These are phyloP conservation scores for Globomyces pollinis-pini DNA, from an alignment of 192 early-diverging fungal genomes.

Conservation along the genomic window DNA sequence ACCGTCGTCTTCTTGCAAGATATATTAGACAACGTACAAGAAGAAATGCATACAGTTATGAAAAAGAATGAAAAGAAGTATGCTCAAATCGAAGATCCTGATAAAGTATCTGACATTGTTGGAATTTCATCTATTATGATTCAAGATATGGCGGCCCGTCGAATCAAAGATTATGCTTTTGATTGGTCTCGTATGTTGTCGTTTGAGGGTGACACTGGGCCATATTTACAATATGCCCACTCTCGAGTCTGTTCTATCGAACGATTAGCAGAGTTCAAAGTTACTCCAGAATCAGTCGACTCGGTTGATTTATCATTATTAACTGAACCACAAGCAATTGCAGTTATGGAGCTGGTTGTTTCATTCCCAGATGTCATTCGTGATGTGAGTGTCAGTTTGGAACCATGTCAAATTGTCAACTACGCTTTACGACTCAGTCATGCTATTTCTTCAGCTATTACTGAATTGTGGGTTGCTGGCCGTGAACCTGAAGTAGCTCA, in stretches of 20 bases:
- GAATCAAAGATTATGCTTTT: constrained; percentile 93
- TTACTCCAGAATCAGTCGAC: background rate
- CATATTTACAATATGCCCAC: constrained; percentile 98
- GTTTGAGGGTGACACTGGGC: constrained; percentile 98
- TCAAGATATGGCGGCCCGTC: constrained; percentile 83
- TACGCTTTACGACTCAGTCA: constrained; percentile 80
- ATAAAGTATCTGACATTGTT: constrained; percentile 72
- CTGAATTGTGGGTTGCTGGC: constrained; percentile 67
- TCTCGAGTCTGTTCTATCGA: constrained; percentile 93
- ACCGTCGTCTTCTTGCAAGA: constrained; percentile 93
- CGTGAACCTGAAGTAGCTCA: constrained; percentile 67
- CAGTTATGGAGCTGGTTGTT: constrained; percentile 67
- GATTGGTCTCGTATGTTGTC: constrained; percentile 85
- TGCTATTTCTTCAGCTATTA: constrained; percentile 68
- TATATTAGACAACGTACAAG: constrained; percentile 78
- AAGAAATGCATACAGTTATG: constrained; percentile 88
- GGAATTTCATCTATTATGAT: constrained; percentile 89
- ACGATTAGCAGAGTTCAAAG: constrained; percentile 50
- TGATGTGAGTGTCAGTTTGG: constrained; percentile 52
- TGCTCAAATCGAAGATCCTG: constrained; percentile 73
- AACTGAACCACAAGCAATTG: constrained; percentile 59
- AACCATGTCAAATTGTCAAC: constrained; percentile 79
- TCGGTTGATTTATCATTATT: constrained; percentile 52
- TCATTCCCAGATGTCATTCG: constrained; percentile 82
- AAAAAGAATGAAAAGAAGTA: constrained; percentile 81